Evolutionary conservation across 1,284 basidiomycete genomes (phyloP).

Genomic region (Coniferiporia weirii): DNA sequence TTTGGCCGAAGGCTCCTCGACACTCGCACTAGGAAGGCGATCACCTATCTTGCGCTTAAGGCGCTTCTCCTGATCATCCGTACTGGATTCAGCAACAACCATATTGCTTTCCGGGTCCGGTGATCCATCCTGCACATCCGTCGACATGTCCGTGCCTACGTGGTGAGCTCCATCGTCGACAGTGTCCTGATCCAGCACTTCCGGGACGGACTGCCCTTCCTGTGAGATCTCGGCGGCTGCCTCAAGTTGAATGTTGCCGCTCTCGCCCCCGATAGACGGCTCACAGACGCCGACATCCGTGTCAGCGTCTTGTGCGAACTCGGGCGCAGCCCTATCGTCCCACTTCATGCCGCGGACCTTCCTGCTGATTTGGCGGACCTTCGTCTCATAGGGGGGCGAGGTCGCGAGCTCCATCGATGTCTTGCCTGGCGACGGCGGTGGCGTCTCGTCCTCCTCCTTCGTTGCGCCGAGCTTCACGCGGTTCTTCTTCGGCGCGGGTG

Average conservation of each 20-base stretch:
- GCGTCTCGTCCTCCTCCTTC: slow-evolving; percentile 55
- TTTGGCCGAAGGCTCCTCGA: slow-evolving; percentile 17
- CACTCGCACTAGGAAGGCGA: slow-evolving; percentile 32
- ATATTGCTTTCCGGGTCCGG: background rate
- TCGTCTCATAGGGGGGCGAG: slow-evolving; percentile 67
- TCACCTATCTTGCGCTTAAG: slow-evolving; percentile 59
- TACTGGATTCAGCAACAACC: slow-evolving; percentile 24
- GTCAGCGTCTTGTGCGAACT: slow-evolving; percentile 2
- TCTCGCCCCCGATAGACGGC: background rate
- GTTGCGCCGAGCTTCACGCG: slow-evolving; percentile 54
- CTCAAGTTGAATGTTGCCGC: slow-evolving; percentile 1
- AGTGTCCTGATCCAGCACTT: background rate
- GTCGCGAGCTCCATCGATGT: slow-evolving; percentile 33
- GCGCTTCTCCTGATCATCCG: slow-evolving; percentile 48
- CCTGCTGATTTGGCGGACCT: slow-evolving; percentile 70
- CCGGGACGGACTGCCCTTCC: background rate
- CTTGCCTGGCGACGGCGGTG: slow-evolving; percentile 40
- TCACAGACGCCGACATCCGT: background rate
- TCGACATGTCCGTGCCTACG: background rate
- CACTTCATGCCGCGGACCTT: slow-evolving; percentile 71
- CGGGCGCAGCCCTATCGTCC: slow-evolving; percentile 42
- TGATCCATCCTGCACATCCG: background rate
- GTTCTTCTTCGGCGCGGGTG: slow-evolving; percentile 56
- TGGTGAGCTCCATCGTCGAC: background rate
- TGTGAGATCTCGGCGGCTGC: slow-evolving; percentile 5